Conservation (phyloP, 2,329 filamentous ascomycete genomes). For the Penicillium sp. region DNA sequence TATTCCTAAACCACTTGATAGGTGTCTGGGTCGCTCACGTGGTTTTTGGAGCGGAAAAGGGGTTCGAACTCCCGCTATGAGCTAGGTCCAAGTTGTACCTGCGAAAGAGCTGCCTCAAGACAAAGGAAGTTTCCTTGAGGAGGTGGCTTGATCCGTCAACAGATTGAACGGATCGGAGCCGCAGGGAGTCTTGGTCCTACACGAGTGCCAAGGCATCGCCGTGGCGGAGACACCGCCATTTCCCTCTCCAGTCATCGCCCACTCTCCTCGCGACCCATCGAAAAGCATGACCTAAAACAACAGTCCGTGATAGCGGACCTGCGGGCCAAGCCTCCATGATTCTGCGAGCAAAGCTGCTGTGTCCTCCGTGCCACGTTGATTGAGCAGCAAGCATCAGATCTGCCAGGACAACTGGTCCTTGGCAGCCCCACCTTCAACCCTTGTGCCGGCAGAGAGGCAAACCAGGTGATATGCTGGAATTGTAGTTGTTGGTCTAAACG, state of each 20-base stretch:
- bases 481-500: neutral
- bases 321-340: constrained; percentile 14
- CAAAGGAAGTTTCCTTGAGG: neutral
- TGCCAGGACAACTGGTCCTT: constrained; percentile 13
- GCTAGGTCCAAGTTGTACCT: neutral
- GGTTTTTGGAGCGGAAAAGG: neutral
- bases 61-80: neutral
- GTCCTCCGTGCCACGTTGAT: constrained; percentile 22
- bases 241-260: constrained; percentile 11
- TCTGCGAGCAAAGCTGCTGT: constrained; percentile 17
- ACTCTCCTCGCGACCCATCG: neutral
- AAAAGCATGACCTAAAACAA: constrained; percentile 4
- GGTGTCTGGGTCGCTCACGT: neutral
- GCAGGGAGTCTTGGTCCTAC: constrained; percentile 20
- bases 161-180: constrained; percentile 16
- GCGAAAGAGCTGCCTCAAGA: neutral
- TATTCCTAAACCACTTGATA: neutral
- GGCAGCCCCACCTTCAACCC: constrained; percentile 16
- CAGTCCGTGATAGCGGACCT: constrained; percentile 4
- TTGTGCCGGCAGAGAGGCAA: constrained; percentile 9
- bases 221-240: constrained; percentile 28
- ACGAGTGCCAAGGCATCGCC: constrained; percentile 23
- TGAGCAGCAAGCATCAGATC: constrained; percentile 3
- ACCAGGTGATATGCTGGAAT: neutral
- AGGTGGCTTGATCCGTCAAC: constrained; percentile 5